Evolutionary conservation across 176 grass and related monocot species (phyloP).

Genomic region (Rhynchospora pubera): DNA sequence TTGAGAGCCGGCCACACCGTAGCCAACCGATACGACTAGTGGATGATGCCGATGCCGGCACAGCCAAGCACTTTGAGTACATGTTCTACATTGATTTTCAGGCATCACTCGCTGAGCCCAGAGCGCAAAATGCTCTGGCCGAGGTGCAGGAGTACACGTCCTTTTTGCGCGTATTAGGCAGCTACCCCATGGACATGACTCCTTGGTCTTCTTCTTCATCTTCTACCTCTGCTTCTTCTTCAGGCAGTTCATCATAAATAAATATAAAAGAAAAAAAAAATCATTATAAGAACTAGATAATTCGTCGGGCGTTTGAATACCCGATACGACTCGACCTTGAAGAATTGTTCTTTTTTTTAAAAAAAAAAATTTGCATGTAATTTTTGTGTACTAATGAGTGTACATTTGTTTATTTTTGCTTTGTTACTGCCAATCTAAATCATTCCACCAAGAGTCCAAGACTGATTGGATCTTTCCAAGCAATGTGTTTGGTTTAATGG

Average conservation of each 20-base stretch:
- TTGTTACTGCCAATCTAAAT: not conserved
- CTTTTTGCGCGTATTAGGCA: slow-evolving; percentile 74
- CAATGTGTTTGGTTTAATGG: not conserved
- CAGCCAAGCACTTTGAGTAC: slow-evolving; percentile 95
- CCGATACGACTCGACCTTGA: not conserved
- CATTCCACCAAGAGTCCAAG: no score
- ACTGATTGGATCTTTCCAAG: not conserved
- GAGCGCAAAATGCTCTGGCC: slow-evolving; percentile 83
- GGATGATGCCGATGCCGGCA: slow-evolving; percentile 82
- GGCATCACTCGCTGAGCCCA: slow-evolving; percentile 64
- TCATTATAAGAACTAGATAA: not conserved
- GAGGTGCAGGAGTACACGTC: slow-evolving; percentile 95
- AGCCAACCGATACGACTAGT: slow-evolving; percentile 77
- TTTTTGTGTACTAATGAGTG: not conserved
- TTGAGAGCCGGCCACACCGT: slow-evolving; percentile 87
- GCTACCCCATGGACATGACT: slow-evolving; percentile 98
- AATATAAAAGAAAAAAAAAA: not conserved
- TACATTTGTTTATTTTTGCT: not conserved
- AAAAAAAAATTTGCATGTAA: not conserved
- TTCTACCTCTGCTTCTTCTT: slow-evolving; percentile 11
- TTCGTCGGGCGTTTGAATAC: not conserved
- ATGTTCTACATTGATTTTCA: slow-evolving; percentile 97
- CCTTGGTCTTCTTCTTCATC: slow-evolving; percentile 59
- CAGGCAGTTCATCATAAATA: slow-evolving; percentile 12
- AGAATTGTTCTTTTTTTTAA: not conserved